Evolutionary conservation across 305 asterid genomes (phyloP).

Genomic region (Fraxinus angustifolia): DNA sequence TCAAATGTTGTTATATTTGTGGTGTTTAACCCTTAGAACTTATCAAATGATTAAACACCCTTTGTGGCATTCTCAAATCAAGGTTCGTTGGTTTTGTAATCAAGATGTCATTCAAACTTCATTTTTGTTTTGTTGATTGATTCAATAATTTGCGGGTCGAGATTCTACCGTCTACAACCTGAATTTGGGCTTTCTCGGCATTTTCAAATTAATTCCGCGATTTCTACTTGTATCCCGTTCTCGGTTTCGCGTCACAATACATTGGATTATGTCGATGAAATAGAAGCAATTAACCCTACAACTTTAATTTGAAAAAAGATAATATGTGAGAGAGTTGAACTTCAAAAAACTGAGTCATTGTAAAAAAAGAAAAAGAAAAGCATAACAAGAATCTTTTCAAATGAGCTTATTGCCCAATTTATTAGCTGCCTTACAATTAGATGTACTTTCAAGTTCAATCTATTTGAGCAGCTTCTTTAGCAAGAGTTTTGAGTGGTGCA

Average conservation of each 20-base stretch:
- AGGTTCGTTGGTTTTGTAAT: too few relatives aligned
- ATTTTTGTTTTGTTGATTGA: too few relatives aligned
- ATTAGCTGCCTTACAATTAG: background rate
- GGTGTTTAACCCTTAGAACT: too few relatives aligned
- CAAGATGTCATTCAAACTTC: too few relatives aligned
- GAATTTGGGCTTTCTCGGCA: too few relatives aligned
- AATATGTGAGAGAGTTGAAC: background rate
- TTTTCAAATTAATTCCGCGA: too few relatives aligned
- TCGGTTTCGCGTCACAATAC: background rate
- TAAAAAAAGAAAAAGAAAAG: background rate
- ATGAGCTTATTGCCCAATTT: background rate
- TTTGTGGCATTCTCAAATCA: too few relatives aligned
- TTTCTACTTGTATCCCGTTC: too few relatives aligned
- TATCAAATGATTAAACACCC: too few relatives aligned
- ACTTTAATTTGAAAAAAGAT: background rate
- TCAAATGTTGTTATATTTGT: too few relatives aligned
- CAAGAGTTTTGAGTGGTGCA: background rate
- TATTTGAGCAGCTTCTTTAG: background rate
- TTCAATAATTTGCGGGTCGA: too few relatives aligned
- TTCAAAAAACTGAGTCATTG: background rate
- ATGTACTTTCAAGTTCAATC: background rate
- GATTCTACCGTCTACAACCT: too few relatives aligned
- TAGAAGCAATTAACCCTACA: background rate
- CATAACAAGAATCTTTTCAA: background rate
- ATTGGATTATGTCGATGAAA: background rate